Evolutionary conservation across 495 filamentous ascomycete species (phyloP), one percentile per base, ranked within the genome.

Genomic region (Lasiosphaeria miniovina): DNA sequence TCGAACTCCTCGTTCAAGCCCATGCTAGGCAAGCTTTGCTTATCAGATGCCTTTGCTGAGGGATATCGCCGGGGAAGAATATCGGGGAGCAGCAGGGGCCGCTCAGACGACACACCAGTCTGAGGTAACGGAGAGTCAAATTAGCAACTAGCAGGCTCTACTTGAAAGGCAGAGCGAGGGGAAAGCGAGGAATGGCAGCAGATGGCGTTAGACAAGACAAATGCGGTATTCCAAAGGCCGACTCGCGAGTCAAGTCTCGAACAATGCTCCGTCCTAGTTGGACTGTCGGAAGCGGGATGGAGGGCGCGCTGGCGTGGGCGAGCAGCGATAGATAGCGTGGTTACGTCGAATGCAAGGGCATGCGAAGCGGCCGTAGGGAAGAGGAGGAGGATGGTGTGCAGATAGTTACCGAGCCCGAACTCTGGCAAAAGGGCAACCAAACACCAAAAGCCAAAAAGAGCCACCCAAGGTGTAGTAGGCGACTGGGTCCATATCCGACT

Each of bases 21-120:
- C 82, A 84, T 84, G 79, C 77, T 80, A 83, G 81, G 80, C 81
- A 74, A 78, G 66, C 59, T 65, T 71, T 61, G 59, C 65, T 62
- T 65, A 63, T 66, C 62, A 64, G 24, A 24, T 24, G 24, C 24
- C 24, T 24, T 24, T 58, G 14, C 57, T 45, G 56, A 55, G 57
- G 61, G 36, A 54, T n/a, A 35, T 46, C 38, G 49, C 33, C 49
- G 48, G 41, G 24, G 12, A 54, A 45, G 4, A 45, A 24, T 17
- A 54, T 53, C 34, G 36, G 49, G 51, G 62, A 65, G 54, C 55
- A 61, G 62, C 59, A 33, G 49, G 24, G 34, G 62, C 58, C 51
- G 55, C 62, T 58, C 49, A 54, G 35, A 52, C 43, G 32, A 59
- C 43, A 51, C 15, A 55, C 7, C 11, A n/a, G 43, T 45, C 52